Base-by-base conservation (phyloP, 2,329 filamentous ascomycete species). In the Trichoderma aggressivum region DNA sequence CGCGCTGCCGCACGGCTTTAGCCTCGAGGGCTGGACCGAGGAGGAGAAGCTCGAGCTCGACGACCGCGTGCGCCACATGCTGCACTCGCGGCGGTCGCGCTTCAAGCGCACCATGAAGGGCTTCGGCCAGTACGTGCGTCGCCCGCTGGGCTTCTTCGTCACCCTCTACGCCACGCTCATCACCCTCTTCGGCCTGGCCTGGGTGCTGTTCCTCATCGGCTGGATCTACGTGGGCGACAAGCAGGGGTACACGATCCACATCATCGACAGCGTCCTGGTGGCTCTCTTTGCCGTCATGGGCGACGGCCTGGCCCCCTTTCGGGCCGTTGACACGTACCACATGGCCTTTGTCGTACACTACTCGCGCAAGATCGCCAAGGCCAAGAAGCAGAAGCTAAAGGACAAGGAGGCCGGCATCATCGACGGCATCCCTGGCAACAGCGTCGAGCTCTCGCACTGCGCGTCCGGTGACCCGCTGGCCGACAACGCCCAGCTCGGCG, bases 131-230 rank as follows among this genome's bases (percentile, higher is more conserved):
- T 97, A 97, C 77, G 86, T 94, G 16, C 86, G 86, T 50, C 89
- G 89, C 75, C 92, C 94, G 1, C 85, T 97, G 47, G 94, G 94
- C 1, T 93, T 96, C 78, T 86, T 94, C 69, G 92, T 97, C 71
- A 96, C 93, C 0, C 82, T 97, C 5, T 97, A 97, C 79, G 93
- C 93, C 10, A 90, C 88, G 1, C 84, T 95, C 24, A 94, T 97
- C 75, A 96, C 93, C 0, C 84, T 94, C 0, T 97, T 97, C 75
- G 93, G 93, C 77, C 85, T 95, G 14, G 92, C 92, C 0, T 97
- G 93, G 94, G 93, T 97, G 1, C 86, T 97, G n/a, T 96, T 95
- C 81, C 84, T 97, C 69, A 97, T 97, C 78, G 92, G 91, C 61
- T 97, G 93, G 93, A 93, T 96, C 78, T 94, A 94, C 74, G 91